phyloP scores from a whole-genome alignment of 805 yeast genomes.

The Wickerhamiella sergipiensis region DNA sequence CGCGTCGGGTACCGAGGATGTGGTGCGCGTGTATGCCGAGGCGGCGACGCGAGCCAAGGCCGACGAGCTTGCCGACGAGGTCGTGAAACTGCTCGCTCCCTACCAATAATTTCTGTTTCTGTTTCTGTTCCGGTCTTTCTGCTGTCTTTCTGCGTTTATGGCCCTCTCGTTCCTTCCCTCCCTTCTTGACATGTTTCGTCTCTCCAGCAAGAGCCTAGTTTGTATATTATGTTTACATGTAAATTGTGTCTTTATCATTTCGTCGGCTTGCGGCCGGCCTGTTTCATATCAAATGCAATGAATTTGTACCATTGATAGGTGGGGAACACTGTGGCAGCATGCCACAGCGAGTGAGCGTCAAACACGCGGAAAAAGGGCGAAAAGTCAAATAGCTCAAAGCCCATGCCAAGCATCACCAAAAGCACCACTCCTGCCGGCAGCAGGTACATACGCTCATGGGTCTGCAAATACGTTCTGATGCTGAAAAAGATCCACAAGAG shows the following conservation, averaged over 20 bases:
- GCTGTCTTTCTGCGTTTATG: too few species aligned
- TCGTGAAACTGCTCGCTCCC: conserved; percentile 16
- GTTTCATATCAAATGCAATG: conserved; percentile 23
- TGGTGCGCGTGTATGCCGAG: conserved; percentile 91
- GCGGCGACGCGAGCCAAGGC: conserved; percentile 44
- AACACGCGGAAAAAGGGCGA: conserved; percentile 53
- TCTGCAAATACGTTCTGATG: conserved; percentile 18
- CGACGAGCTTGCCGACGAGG: conserved; percentile 29
- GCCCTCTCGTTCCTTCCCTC: too few species aligned
- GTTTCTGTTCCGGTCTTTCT: too few species aligned
- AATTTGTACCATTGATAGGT: conserved; percentile 57
- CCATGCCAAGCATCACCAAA: conserved; percentile 57
- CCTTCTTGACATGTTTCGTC: too few species aligned
- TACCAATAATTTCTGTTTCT: neutral
- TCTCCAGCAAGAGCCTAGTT: neutral
- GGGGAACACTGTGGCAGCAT: conserved; percentile 73
- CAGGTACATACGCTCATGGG: conserved; percentile 27
- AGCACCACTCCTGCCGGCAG: conserved; percentile 40
- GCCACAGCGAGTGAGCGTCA: conserved; percentile 95
- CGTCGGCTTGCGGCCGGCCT: neutral
- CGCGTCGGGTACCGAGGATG: conserved; percentile 97
- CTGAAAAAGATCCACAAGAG: conserved; percentile 31
- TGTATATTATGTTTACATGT: neutral
- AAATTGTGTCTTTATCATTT: neutral
- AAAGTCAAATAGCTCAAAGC: conserved; percentile 84